Evolutionary conservation across 176 grass and related monocot species (phyloP).

Genomic region (Guadua angustifolia): DNA sequence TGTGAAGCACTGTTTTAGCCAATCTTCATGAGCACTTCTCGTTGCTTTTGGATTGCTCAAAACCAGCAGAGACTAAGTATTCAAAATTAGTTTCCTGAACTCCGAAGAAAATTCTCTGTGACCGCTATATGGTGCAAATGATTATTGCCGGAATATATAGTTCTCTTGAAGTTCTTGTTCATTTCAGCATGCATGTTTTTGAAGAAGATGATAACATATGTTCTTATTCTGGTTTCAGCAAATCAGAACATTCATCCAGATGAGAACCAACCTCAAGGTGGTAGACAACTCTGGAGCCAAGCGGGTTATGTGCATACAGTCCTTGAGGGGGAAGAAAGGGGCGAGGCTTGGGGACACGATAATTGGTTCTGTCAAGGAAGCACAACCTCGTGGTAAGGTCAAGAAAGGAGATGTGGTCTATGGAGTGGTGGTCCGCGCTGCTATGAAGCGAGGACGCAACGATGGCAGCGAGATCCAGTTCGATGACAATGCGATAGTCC

Average conservation of each 20-base stretch:
- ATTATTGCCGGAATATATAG: background rate
- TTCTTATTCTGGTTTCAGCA: slow-evolving; percentile 58
- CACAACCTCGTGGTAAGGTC: slow-evolving; percentile 87
- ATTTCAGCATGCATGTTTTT: background rate
- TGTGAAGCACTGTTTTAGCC: background rate
- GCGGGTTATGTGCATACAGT: slow-evolving; percentile 94
- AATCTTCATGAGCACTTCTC: background rate
- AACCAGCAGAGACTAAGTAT: background rate
- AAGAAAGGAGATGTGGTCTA: slow-evolving; percentile 99
- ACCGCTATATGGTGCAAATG: background rate
- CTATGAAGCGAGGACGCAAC: slow-evolving; percentile 79
- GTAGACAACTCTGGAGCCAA: slow-evolving; percentile 98
- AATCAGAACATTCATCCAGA: slow-evolving; percentile 99
- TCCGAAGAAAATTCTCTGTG: background rate
- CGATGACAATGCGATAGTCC: slow-evolving; percentile 83
- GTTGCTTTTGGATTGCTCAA: background rate
- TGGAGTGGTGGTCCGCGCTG: slow-evolving; percentile 89
- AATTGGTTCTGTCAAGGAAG: slow-evolving; percentile 93
- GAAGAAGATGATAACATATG: background rate
- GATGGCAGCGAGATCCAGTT: slow-evolving; percentile 91
- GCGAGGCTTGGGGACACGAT: slow-evolving; percentile 85
- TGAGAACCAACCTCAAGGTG: slow-evolving; percentile 97
- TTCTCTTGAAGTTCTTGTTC: background rate
- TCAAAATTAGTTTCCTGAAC: background rate
- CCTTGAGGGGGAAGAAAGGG: slow-evolving; percentile 76